Evolutionary conservation across 2,329 filamentous ascomycete genomes (phyloP).

Genomic region (Sarocladiaceae sp.): DNA sequence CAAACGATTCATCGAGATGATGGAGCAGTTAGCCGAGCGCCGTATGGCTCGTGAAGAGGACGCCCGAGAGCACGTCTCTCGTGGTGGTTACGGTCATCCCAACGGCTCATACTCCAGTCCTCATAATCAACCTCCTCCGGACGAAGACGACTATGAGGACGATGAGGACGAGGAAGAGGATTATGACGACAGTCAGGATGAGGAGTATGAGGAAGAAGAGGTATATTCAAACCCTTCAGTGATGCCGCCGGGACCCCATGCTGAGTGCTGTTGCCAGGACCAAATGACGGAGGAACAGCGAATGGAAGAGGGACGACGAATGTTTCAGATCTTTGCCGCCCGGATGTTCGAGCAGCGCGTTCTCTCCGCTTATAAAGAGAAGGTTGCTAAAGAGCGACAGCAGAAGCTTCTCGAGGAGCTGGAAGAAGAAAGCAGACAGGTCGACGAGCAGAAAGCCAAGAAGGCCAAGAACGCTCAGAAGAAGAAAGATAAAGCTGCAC

Average conservation of each 20-base stretch:
- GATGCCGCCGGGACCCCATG: constrained; percentile 35
- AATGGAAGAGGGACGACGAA: constrained; percentile 96
- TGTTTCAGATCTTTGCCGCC: constrained; percentile 99
- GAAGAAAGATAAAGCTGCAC: constrained; percentile 87
- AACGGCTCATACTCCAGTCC: constrained; percentile 55
- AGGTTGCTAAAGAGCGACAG: constrained; percentile 90
- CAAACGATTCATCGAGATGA: constrained; percentile 99
- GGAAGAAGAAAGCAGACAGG: constrained; percentile 74
- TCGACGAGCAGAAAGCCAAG: constrained; percentile 80
- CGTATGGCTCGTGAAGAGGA: constrained; percentile 97
- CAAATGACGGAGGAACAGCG: constrained; percentile 97
- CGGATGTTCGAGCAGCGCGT: constrained; percentile 99
- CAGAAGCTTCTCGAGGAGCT: constrained; percentile 87
- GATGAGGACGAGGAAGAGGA: constrained; percentile 54
- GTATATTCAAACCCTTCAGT: constrained; percentile 46
- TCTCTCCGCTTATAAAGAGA: constrained; percentile 94
- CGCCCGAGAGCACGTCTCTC: constrained; percentile 58
- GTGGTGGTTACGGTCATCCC: constrained; percentile 49
- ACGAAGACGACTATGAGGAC: constrained; percentile 72
- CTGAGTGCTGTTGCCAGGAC: constrained; percentile 61
- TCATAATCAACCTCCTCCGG: constrained; percentile 73
- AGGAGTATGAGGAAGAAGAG: constrained; percentile 70
- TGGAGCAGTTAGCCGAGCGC: constrained; percentile 97
- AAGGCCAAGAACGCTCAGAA: constrained; percentile 92
- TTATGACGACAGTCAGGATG: constrained; percentile 58